Evolutionary conservation across 192 early-diverging fungal genomes (phyloP), one percentile per base, ranked within the genome.

Genomic region (Podila horticola): DNA sequence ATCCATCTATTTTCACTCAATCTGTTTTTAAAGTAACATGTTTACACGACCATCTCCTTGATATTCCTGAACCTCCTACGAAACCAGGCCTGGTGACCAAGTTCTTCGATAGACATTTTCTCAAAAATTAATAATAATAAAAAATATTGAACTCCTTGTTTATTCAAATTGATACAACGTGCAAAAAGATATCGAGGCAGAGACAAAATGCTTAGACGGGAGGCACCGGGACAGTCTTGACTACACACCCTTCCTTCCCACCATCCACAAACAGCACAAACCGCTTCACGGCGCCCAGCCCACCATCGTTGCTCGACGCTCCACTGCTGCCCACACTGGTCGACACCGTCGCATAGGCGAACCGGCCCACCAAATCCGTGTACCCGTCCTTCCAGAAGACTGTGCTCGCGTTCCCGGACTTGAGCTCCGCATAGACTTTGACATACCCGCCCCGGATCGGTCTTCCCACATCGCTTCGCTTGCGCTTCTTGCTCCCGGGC

Each of bases 341-440:
- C 5, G 85, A 85, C 12, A 86, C 82, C 12, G 57, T 72, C 12
- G 84, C 69, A 59, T 88, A 88, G 9, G 83, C 82, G 57, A 88
- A 88, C 45, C 82, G 74, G n/a, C 87, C 87, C 15, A 84, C 82
- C 24, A 88, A 33, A 24, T 79, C 82, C 12, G 87, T 88, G 30
- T 88, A 86, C 12, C 87, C 87, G 55, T 88, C 87, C 65, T 86
- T 86, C 87, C 87, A 88, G 64, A 88, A 88, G 5, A 61, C n/a
- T 2, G 75, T 75, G 29, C 66, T 45, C 13, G 38, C 31, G 49
- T 6, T 6, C 10, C 63, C 68, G 36, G 13, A 22, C 58, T 79
- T 82, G 69, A 82, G 48, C 55, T 76, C 65, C 28, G 79, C 85
- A 66, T 88, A 88, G 2, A 86, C 85, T 59, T 88, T 88, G 24